Conservation (phyloP, 345 rosid genomes). For the Syzygium aqueum region DNA sequence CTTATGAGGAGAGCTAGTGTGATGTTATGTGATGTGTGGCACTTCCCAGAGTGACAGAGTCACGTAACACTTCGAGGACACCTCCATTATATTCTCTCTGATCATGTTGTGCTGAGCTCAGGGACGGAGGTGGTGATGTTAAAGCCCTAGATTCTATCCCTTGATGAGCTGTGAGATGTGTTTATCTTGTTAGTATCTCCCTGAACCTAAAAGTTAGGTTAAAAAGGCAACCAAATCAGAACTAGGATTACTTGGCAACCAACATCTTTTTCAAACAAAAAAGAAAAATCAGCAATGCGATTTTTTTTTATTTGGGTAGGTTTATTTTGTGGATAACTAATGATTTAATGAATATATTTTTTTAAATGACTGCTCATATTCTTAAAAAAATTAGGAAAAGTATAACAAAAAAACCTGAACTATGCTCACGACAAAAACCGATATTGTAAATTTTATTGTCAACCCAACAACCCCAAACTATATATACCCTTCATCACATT, state of each 20-base stretch:
- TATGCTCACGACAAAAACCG: neutral
- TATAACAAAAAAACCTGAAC: neutral
- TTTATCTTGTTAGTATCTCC: neutral
- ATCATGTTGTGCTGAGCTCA: neutral
- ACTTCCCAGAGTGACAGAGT: neutral
- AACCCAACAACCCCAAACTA: too few species aligned
- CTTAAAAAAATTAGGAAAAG: neutral
- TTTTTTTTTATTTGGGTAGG: neutral
- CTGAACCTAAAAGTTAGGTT: neutral
- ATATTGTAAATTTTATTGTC: neutral
- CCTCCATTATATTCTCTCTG: neutral
- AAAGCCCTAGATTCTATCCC: neutral
- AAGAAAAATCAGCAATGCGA: neutral
- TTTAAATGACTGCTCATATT: neutral
- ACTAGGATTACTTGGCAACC: neutral
- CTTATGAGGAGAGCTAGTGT: neutral
- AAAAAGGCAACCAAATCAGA: neutral
- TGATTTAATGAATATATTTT: neutral
- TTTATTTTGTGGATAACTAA: neutral
- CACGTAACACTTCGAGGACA: neutral
- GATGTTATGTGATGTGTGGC: neutral
- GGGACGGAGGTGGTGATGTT: neutral
- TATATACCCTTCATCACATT: neutral
- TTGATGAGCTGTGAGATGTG: neutral
- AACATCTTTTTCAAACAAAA: neutral